Base-by-base conservation (phyloP, 176 grass and related monocot species). In the Juncus effusus region DNA sequence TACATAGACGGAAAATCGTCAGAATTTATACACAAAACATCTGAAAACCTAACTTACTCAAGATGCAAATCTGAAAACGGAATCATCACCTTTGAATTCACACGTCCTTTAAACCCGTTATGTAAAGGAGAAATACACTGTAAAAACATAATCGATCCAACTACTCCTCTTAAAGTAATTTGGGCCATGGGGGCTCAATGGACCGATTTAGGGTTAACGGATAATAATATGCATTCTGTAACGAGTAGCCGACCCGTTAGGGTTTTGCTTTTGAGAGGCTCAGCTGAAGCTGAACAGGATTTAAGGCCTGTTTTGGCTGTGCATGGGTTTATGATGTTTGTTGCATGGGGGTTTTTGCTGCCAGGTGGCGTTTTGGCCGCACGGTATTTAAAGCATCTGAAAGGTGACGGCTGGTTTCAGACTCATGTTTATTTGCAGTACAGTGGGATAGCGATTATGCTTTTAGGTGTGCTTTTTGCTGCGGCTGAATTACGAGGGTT, bases 311-410 rank as follows among this genome's bases (percentile, higher is more conserved):
- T 97, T 63, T 75, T 97, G 40, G 88, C 82, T 37, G 84, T 97
- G 74, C 88, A 92, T 56, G 94, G 88, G 0, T 89, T 97, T 28
- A 92, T 97, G 88, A 97, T 97, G 94, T 97, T 97, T 75, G 82
- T 97, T 36, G 77, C 94, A 8, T 97, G 85, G 93, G 88, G 85
- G 13, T 50, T 92, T 42, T 35, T 92, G 36, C 61, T 92, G 42
- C 85, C 85, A 3, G 78, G 85, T 56, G 88, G 88, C 11, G 75
- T 92, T 51, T 80, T 97, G 52, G 66, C 82, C 2, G 88, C 76
- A 0, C 73, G 94, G 28, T 97, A 91, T 55, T 79, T 97, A 76
- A 97, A 84, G 72, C 88, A 92, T 71, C 14, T 89, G 38, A 84
- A 92, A 59, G 88, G 88, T 7, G 61, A 84, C 54, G 36, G 80